Evolutionary conservation across 495 filamentous ascomycete species (phyloP).

Genomic region (Podospora australis): DNA sequence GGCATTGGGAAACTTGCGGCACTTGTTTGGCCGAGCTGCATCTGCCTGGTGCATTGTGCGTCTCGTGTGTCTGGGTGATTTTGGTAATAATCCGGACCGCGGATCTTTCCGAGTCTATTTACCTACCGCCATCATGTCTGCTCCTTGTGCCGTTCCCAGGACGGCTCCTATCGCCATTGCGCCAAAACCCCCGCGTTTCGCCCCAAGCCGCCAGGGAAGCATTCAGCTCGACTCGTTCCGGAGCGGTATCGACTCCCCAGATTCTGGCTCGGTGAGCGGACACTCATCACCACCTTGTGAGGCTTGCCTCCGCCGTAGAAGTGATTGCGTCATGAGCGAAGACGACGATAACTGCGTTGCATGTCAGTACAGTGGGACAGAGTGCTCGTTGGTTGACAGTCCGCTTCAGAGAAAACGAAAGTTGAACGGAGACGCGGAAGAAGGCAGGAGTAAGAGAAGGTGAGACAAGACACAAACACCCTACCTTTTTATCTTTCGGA

Average conservation of each 20-base stretch:
- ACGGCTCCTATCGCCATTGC: conserved; percentile 54
- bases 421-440: conserved; percentile 55
- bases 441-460: conserved; percentile 51
- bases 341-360: conserved; percentile 57
- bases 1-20: no score
- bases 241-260: conserved; percentile 43
- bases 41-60: no score
- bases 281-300: conserved; percentile 38
- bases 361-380: conserved; percentile 55
- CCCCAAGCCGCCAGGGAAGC: conserved; percentile 39
- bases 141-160: conserved; percentile 41
- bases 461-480: conserved; percentile 27
- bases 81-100: no score
- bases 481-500: not conserved
- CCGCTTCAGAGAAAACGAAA: conserved; percentile 69
- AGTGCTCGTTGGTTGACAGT: conserved; percentile 60
- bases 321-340: conserved; percentile 82
- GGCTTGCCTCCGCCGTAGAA: conserved; percentile 75
- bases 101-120: no score
- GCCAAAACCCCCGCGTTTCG: conserved; percentile 42
- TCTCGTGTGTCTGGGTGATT: no score
- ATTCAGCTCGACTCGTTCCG: conserved; percentile 34
- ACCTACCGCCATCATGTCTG: conserved; percentile 37
- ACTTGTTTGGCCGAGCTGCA: no score
- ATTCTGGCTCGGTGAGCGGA: conserved; percentile 42